These are phyloP conservation scores for Barbarea vulgaris DNA, from an alignment of 345 rosid genomes.

Conservation along the genomic window DNA sequence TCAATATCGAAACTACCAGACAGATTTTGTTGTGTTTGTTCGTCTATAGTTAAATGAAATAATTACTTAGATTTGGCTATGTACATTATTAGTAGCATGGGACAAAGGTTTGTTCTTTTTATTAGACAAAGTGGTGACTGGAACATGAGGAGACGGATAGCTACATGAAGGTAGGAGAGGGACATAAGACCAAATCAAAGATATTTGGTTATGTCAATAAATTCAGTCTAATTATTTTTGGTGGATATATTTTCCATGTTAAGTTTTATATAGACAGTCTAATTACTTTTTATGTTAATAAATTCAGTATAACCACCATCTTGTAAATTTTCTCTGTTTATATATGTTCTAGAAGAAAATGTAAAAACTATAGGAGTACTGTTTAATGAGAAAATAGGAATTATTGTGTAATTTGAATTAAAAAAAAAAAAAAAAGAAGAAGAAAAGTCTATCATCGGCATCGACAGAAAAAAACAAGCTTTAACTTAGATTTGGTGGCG, in stretches of 20 bases:
- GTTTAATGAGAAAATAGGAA: not conserved
- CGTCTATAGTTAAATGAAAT: not conserved
- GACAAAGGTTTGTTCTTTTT: not conserved
- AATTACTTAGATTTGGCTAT: not conserved
- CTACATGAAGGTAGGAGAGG: not conserved
- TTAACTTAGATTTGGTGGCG: conserved; percentile 40
- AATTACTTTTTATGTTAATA: no score
- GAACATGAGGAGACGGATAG: not conserved
- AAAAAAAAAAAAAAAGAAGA: not conserved
- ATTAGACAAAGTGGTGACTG: not conserved
- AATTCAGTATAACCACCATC: no score
- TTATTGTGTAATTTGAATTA: not conserved
- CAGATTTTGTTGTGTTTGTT: not conserved
- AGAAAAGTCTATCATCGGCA: not conserved
- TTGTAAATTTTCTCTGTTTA: not conserved
- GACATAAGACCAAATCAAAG: not conserved
- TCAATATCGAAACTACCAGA: not conserved
- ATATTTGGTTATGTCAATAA: not conserved
- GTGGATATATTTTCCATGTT: not conserved
- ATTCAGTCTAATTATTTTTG: not conserved
- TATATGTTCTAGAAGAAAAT: not conserved
- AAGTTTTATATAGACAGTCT: no score
- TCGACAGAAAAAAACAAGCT: conserved; percentile 11
- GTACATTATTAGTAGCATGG: not conserved
- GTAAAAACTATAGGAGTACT: not conserved